Base-by-base conservation (phyloP, 192 early-diverging fungal species). In the Coemansia furcata region DNA sequence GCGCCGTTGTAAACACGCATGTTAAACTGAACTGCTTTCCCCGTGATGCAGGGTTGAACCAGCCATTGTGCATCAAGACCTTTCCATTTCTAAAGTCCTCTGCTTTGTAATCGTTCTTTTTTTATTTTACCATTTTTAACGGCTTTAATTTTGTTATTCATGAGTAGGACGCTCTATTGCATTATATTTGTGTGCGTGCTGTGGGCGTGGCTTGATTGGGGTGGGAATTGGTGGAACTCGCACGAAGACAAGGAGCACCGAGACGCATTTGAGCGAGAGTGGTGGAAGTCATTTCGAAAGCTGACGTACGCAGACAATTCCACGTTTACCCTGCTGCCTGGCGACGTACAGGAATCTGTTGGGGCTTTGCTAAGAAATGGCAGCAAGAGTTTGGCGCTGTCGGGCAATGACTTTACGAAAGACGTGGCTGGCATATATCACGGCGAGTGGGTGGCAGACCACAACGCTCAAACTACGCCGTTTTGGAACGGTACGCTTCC, bases 241-340 rank as follows among this genome's bases (percentile, higher is more conserved):
- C 35, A 23, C 11, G 33, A 54, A 38, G 40, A 52, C 76, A 32
- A 39, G 12, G 59, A 68, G 19, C 57, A 68, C 63, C 46, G 76
- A 10, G 38, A 40, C 6, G 58, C 21, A n/a, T 73, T 72, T 46
- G 76, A 78, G 69, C 35, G 59, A 3, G 50, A 36, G 11, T 78
- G 84, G 79, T 73, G 71, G 79, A 37, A 42, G 39, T 35, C 52
- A 23, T 71, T 71, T 44, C 58, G 62, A 62, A 60, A 46, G 33
- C 46, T 82, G 32, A 59, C 71, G 19, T 82, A 42, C 30, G 47
- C 60, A 3, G 49, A 46, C 37, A 71, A 76, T 62, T 76, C 79
- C 17, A 71, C 79, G 6, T 75, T 71, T 39, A 12, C 66, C 21
- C 37, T 17, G 29, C 68, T 76, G 39, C 79, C 79, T 3, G 15